Conservation (phyloP, 2,329 filamentous ascomycete genomes). For the Ophiostoma ulmi region DNA sequence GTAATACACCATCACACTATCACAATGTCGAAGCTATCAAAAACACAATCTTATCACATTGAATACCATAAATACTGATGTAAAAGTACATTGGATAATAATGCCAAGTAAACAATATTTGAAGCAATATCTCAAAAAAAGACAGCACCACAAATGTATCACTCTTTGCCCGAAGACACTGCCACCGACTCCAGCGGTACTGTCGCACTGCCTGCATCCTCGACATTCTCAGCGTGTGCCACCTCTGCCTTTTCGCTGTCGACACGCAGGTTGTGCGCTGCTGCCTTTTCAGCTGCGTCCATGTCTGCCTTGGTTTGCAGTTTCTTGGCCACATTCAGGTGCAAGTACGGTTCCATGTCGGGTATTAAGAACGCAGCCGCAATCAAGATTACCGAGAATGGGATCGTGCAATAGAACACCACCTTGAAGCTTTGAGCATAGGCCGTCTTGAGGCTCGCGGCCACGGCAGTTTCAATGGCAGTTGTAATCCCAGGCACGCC, state of each 20-base stretch:
- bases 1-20: background rate
- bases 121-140: background rate
- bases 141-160: background rate
- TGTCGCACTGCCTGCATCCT: background rate
- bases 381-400: conserved; percentile 39
- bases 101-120: background rate
- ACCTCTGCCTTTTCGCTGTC: conserved; percentile 16
- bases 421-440: conserved; percentile 42
- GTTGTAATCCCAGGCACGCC: conserved; percentile 23
- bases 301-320: conserved; percentile 32
- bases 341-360: conserved; percentile 42
- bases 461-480: conserved; percentile 35
- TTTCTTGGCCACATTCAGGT: conserved; percentile 41
- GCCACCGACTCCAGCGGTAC: background rate
- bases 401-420: conserved; percentile 41
- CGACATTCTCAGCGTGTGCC: background rate
- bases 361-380: conserved; percentile 38
- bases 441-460: conserved; percentile 36
- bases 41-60: too few relatives aligned
- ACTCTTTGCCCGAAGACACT: background rate
- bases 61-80: too few relatives aligned
- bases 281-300: conserved; percentile 7
- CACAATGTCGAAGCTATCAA: too few relatives aligned
- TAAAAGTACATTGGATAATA: too few relatives aligned
- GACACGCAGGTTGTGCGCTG: background rate